These are phyloP conservation scores for Monosporascus sp. DNA, from an alignment of 2,329 filamentous ascomycete species.

Conservation along the genomic window DNA sequence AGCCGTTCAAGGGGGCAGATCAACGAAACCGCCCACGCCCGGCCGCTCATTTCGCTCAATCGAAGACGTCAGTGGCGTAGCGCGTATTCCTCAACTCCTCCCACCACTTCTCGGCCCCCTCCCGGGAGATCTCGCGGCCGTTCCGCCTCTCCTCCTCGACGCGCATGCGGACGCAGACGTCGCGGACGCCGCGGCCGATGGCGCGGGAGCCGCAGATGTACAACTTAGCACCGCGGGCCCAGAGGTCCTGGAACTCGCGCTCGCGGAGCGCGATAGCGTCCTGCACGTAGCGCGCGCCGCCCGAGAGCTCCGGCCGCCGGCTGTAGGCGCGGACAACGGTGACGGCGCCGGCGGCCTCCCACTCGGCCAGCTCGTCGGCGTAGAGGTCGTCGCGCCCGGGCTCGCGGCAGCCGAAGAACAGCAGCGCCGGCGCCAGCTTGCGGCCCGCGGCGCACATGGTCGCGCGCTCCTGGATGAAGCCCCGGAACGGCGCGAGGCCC, in stretches of 20 bases:
- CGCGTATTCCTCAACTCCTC: constrained; percentile 47
- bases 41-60: constrained; percentile 24
- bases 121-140: constrained; percentile 28
- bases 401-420: constrained; percentile 60
- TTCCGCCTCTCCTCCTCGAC: constrained; percentile 21
- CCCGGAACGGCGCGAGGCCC: constrained; percentile 58
- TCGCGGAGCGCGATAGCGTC: constrained; percentile 34
- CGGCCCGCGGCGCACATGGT: constrained; percentile 44
- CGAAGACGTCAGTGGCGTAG: constrained; percentile 58
- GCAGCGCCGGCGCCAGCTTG: constrained; percentile 52
- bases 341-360: constrained; percentile 57
- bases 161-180: constrained; percentile 30
- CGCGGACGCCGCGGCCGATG: constrained; percentile 43
- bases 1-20: too few relatives aligned
- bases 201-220: constrained; percentile 60
- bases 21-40: not conserved
- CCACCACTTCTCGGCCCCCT: constrained; percentile 42
- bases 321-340: constrained; percentile 58
- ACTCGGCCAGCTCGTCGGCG: constrained; percentile 49
- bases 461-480: constrained; percentile 58
- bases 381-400: constrained; percentile 56
- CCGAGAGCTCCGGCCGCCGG: constrained; percentile 33
- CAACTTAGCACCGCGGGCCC: constrained; percentile 44
- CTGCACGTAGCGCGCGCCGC: constrained; percentile 45
- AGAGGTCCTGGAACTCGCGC: constrained; percentile 32